Evolutionary conservation across 2,329 filamentous ascomycete genomes (phyloP), one percentile per base, ranked within the genome.

Genomic region (Hypomyces rosellus): DNA sequence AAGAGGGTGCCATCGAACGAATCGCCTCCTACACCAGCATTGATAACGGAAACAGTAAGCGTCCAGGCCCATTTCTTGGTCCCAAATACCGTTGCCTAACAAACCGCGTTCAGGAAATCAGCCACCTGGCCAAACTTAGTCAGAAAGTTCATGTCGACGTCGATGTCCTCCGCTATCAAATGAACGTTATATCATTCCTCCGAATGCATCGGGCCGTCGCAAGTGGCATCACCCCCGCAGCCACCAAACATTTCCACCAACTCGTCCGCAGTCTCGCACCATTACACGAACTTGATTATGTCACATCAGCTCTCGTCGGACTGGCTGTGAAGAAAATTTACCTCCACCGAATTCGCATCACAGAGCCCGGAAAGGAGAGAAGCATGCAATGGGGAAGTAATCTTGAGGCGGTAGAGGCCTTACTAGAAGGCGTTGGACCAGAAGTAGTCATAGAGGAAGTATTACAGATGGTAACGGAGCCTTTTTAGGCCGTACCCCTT

Each of bases 371-470:
- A 54, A 81, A 83, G 51, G 93, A 97, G 70, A 78, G 90, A 44
- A 96, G 90, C 65, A 78, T 96, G 73, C 89, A 96, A 65, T 99
- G 95, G 83, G 93, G 93, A 0, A 96, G 92, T 65, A 83, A 86
- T 48, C 58, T 86, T 0, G 75, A 78, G 30, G 86, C 87, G 4
- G 81, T 96, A 1, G 75, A 79, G 55, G 74, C 77, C 14, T 58
- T 90, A 45, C 69, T 96, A 2, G 80, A 85, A 33, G 79, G 72
- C 5, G 64, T 85, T 9, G 76, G 76, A 1, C 74, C 81, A 0
- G 81, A 85, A 56, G 78, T 82, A 39, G 76, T 87, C 3, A 74
- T 87, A 37, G 82, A 86, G 52, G 81, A 85, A 59, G 81, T 86
- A 3, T 61, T 86, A 48, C 72, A 66, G 7, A 72, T 74, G 61